A percentile compares a stretch with the other conserved stretches of the same genome.
Conservation (phyloP, 78 protist genomes). For the Dictyostelium firmibasis region DNA sequence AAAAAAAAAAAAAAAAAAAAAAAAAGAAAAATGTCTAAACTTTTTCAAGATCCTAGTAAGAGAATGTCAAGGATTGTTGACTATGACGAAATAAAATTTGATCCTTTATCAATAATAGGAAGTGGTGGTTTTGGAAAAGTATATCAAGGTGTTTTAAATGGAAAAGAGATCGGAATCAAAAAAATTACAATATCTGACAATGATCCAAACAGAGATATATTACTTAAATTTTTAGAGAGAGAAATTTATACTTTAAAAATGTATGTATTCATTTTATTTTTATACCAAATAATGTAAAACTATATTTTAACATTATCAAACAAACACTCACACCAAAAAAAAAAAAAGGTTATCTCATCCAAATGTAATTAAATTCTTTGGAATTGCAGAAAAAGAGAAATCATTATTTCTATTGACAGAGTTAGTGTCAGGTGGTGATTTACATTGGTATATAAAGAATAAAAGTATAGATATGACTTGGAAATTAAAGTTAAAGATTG, state of each 20-base stretch:
- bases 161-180: conserved; percentile 54
- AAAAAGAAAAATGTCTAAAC: not conserved
- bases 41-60: conserved; percentile 2
- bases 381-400: conserved; percentile 62
- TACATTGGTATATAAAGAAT: conserved; percentile 72
- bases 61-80: conserved; percentile 43
- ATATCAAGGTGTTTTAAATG: conserved; percentile 37
- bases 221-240: conserved; percentile 46
- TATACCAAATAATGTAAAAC: too few species aligned
- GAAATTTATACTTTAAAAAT: conserved; percentile 47
- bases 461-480: not conserved
- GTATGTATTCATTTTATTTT: too few species aligned
- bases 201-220: conserved; percentile 60
- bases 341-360: conserved; percentile 42
- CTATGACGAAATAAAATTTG: conserved; percentile 60
- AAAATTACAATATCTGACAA: conserved; percentile 60
- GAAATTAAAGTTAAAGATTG: conserved; percentile 19
- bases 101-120: conserved; percentile 21
- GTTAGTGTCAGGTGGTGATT: conserved; percentile 60
- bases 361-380: conserved; percentile 66
- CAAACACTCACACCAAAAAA: too few species aligned
- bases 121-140: conserved; percentile 74
- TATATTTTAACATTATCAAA: too few species aligned
- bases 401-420: conserved; percentile 72
- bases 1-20: not conserved